Conservation (phyloP, 2,329 filamentous ascomycete genomes). For the Colletotrichum lini region DNA sequence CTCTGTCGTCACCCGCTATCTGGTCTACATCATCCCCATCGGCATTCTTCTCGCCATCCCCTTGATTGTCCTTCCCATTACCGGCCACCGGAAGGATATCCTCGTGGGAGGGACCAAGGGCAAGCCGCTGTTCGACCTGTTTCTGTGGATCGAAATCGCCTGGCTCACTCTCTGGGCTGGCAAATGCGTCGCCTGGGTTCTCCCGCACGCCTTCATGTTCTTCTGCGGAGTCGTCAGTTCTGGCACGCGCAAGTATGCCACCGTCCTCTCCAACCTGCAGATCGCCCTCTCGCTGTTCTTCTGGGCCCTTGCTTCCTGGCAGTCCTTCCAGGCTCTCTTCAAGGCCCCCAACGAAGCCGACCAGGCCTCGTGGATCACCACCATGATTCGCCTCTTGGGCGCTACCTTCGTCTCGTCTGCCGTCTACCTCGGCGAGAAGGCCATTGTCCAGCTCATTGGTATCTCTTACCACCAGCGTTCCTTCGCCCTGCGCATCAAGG, state of each 20-base stretch:
- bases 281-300: constrained; percentile 78
- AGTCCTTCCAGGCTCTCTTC: constrained; percentile 73
- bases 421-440: constrained; percentile 82
- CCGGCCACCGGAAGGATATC: constrained; percentile 56
- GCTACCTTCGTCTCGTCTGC: constrained; percentile 78
- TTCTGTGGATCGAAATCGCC: constrained; percentile 78
- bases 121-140: constrained; percentile 71
- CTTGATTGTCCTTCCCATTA: constrained; percentile 68
- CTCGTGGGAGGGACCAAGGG: constrained; percentile 56
- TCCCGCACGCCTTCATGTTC: constrained; percentile 77
- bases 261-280: constrained; percentile 74
- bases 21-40: constrained; percentile 77
- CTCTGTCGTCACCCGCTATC: constrained; percentile 75
- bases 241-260: constrained; percentile 79
- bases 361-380: constrained; percentile 65
- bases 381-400: constrained; percentile 75
- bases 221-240: constrained; percentile 78
- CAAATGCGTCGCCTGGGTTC: constrained; percentile 73
- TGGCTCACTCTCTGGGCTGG: constrained; percentile 78
- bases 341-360: constrained; percentile 44
- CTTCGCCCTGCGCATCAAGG: constrained; percentile 86
- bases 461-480: constrained; percentile 89
- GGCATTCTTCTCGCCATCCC: constrained; percentile 73
- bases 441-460: constrained; percentile 85
- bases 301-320: constrained; percentile 75